Base-by-base conservation (phyloP, 2,329 filamentous ascomycete species). In the Cladosporium sp. region DNA sequence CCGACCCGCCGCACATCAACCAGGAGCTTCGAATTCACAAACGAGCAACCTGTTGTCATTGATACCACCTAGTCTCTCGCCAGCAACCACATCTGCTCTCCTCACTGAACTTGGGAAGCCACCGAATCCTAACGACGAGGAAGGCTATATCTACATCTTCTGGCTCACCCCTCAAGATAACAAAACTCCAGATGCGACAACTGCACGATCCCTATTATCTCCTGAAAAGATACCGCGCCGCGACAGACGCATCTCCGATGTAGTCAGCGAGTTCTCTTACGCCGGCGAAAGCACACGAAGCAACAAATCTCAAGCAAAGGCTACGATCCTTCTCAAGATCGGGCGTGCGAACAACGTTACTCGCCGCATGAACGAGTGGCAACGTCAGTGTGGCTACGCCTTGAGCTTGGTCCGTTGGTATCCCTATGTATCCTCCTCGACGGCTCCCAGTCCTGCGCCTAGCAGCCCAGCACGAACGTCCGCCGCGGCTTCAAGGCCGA, bases 141-240 rank as follows among this genome's bases (percentile, higher is more conserved):
- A 88, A 12, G 94, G 94, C 36, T 99, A 94, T 75, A 97, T 99
- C 64, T 99, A 99, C 80, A 96, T 99, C 73, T 99, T 97, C 80
- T 97, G 93, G 91, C 81, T 97, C 20, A 97, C 91, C 0, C 68
- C 67, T 1, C 86, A 91, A 32, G 78, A 82, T 35, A 81, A 80
- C 2, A 75, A 83, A 7, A 71, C 79, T 0, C 72, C 82, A 0
- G 76, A 78, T 87, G 40, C 74, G 22, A 65, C 68, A 3, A 42
- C 73, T 71, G 53, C 72, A 6, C 62, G 66, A 25, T 70, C 67
- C 1, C 60, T 73, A 3, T 63, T 74, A 15, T 57, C 70, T 6
- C 61, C 65, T 57, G 17, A 66, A 19, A 56, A 63, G 52, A 58
- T 51, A 10, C 59, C 62, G 3, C 40, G 47, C 8, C 42, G 60